These are phyloP conservation scores for Botrytis fragariae DNA, from an alignment of 2,329 filamentous ascomycete species.

Conservation along the genomic window DNA sequence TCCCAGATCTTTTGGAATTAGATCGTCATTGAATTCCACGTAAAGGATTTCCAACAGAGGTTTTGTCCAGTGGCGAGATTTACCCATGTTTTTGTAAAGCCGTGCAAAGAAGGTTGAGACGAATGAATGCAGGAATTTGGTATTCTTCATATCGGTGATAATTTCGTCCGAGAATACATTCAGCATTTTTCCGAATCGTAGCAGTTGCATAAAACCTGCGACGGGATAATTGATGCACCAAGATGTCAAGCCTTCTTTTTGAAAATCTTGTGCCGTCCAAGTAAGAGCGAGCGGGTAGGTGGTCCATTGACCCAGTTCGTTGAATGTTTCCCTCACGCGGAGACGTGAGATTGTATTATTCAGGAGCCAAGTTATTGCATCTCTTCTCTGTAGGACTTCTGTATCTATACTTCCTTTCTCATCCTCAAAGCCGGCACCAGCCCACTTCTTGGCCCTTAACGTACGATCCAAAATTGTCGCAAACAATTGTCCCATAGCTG, in stretches of 20 bases:
- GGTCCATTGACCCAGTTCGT: background rate
- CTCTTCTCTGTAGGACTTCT: background rate
- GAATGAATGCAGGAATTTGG: background rate
- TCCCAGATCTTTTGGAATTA: background rate
- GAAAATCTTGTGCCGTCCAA: background rate
- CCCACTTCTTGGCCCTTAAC: background rate
- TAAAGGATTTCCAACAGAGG: background rate
- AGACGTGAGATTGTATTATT: background rate
- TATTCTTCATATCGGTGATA: background rate
- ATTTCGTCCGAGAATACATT: background rate
- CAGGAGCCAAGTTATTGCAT: background rate
- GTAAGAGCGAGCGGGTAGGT: background rate
- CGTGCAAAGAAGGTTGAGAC: background rate
- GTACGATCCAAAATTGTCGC: background rate
- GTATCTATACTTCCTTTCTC: background rate
- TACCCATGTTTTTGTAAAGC: background rate
- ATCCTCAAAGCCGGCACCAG: background rate
- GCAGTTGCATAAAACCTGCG: background rate
- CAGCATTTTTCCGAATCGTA: background rate
- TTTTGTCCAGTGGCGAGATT: background rate
- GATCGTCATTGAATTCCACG: background rate
- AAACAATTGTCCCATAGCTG: background rate
- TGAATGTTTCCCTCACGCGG: background rate
- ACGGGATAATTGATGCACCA: constrained; percentile 5
- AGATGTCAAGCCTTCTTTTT: background rate